phyloP scores from a whole-genome alignment of 116 monocot genomes.

The Phalaenopsis hybrid region DNA sequence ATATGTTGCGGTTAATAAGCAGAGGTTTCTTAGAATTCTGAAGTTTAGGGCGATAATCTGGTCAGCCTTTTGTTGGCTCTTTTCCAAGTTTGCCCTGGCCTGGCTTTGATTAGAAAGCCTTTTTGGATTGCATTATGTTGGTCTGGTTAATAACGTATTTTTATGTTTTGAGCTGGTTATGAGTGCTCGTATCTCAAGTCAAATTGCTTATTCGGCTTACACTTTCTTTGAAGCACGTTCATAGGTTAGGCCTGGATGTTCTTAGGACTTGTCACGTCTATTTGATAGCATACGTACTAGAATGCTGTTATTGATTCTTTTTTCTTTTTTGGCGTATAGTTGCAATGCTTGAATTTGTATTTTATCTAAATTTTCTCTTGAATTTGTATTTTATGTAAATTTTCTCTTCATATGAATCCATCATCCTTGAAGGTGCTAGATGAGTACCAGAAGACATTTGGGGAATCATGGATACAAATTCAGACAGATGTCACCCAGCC shows the following conservation, averaged over 20 bases:
- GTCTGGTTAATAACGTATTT: not conserved
- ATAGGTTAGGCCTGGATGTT: not conserved
- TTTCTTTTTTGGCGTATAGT: not conserved
- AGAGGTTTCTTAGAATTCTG: too few species aligned
- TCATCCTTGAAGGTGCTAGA: constrained; percentile 49
- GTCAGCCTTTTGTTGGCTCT: too few species aligned
- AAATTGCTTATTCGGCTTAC: not conserved
- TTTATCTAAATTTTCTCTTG: not conserved
- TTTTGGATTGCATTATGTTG: not conserved
- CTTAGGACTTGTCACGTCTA: not conserved
- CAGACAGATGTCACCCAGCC: constrained; percentile 55
- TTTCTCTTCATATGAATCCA: not conserved
- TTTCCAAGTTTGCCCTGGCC: too few species aligned
- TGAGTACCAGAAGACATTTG: constrained; percentile 85
- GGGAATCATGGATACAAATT: constrained; percentile 66
- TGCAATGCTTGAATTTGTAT: not conserved
- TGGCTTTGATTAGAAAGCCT: not conserved
- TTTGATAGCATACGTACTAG: not conserved
- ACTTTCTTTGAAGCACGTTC: not conserved
- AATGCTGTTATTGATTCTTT: not conserved
- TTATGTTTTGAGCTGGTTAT: not conserved
- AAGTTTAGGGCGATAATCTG: too few species aligned
- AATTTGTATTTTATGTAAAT: not conserved
- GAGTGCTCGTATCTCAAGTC: not conserved
- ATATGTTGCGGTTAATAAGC: too few species aligned